These are phyloP conservation scores for Orobanche coerulescens DNA, from an alignment of 257 asterid genomes.

Conservation along the genomic window DNA sequence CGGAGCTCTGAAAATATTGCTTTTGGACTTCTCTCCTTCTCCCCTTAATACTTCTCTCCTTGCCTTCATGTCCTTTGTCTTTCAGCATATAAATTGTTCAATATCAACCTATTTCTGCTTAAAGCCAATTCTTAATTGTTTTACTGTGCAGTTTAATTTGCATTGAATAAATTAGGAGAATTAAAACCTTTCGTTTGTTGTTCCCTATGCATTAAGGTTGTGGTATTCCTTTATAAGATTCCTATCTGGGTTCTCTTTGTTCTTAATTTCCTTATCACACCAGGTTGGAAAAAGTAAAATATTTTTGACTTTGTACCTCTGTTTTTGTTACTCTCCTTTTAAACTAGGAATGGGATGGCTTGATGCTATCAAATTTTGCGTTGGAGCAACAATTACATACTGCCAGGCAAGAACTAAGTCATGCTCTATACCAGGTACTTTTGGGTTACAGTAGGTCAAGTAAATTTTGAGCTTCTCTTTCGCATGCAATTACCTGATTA, in stretches of 20 bases:
- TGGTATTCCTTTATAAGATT: not conserved
- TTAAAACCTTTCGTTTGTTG: not conserved
- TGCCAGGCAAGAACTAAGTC: slow-evolving; percentile 97
- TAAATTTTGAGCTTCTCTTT: not conserved
- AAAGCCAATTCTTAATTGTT: not conserved
- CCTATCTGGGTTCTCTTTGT: not conserved
- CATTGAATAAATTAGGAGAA: not conserved
- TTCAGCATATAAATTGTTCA: not conserved
- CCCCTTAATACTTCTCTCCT: not conserved
- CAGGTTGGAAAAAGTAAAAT: slow-evolving; percentile 1
- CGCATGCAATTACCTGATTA: slow-evolving; percentile 6
- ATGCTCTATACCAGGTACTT: slow-evolving; percentile 88
- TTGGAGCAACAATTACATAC: slow-evolving; percentile 89
- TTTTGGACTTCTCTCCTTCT: slow-evolving; percentile 2
- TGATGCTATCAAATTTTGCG: slow-evolving; percentile 95
- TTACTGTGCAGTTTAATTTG: not conserved
- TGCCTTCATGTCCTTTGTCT: not conserved
- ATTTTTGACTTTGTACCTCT: not conserved
- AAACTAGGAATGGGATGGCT: slow-evolving; percentile 88
- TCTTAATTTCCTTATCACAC: not conserved
- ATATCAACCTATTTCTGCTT: not conserved
- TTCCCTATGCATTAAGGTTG: too few relatives aligned
- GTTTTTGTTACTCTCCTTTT: slow-evolving; percentile 11
- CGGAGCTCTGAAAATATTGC: not conserved
- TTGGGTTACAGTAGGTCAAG: not conserved